Conservation (phyloP, 2,329 filamentous ascomycete genomes). For the Harringtonia aguacate region DNA sequence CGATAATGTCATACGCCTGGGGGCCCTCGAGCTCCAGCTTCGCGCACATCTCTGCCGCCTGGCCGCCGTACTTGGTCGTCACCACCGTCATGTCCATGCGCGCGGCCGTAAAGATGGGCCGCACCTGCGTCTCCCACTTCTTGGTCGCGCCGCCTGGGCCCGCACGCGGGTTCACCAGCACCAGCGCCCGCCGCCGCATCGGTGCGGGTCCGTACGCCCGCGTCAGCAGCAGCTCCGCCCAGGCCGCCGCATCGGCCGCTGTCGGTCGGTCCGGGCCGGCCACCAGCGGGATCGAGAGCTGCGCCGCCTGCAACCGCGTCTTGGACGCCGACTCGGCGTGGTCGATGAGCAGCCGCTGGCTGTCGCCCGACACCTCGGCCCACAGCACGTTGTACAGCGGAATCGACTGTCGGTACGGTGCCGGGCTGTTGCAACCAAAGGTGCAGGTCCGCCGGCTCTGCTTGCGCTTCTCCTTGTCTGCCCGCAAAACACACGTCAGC, state of each 20-base stretch:
- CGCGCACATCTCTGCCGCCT: slow-evolving; percentile 68
- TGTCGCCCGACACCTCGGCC: slow-evolving; percentile 47
- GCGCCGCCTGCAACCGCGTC: slow-evolving; percentile 22
- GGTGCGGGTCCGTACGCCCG: slow-evolving; percentile 58
- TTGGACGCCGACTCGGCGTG: slow-evolving; percentile 56
- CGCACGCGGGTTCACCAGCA: slow-evolving; percentile 84
- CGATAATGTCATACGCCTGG: slow-evolving; percentile 63
- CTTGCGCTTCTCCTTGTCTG: slow-evolving; percentile 13
- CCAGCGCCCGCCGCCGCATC: slow-evolving; percentile 66
- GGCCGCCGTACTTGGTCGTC: slow-evolving; percentile 58
- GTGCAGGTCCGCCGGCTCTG: slow-evolving; percentile 12
- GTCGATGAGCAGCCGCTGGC: slow-evolving; percentile 46
- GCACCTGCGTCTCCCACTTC: slow-evolving; percentile 63
- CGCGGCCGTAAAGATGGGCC: slow-evolving; percentile 75
- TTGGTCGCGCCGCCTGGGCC: slow-evolving; percentile 68
- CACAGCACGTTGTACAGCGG: slow-evolving; percentile 78
- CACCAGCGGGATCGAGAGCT: slow-evolving; percentile 1
- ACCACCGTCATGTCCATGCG: slow-evolving; percentile 66
- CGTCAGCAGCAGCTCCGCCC: slow-evolving; percentile 54
- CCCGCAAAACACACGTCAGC: not conserved
- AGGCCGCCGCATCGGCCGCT: slow-evolving; percentile 40
- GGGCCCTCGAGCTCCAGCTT: slow-evolving; percentile 63
- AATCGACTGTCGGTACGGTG: slow-evolving; percentile 34
- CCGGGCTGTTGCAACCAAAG: too few species aligned
- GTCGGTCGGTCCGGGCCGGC: slow-evolving; percentile 15